Conservation (phyloP, 306 rosid genomes). For the Biancaea sappan region DNA sequence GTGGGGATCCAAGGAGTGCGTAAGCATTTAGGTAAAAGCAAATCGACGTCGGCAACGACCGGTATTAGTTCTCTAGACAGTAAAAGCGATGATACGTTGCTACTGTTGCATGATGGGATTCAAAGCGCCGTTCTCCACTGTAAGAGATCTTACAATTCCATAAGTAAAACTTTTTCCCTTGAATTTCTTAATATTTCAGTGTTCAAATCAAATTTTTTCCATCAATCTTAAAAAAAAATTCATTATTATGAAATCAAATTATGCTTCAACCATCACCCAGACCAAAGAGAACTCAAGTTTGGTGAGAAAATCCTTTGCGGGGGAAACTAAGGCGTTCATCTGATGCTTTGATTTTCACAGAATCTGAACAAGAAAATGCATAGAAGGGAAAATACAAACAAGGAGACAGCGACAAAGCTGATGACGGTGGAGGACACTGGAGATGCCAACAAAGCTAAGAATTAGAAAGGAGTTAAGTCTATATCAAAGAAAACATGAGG, state of each 20-base stretch:
- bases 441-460: no score
- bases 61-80: constrained; percentile 47
- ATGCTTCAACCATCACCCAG: neutral
- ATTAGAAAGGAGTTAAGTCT: no score
- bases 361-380: constrained; percentile 11
- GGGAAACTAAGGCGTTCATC: neutral
- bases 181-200: neutral
- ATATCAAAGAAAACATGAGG: no score
- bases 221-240: neutral
- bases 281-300: constrained; percentile 40
- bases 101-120: constrained; percentile 78
- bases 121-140: constrained; percentile 96
- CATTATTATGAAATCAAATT: neutral
- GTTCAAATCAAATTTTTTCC: neutral
- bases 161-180: constrained; percentile 41
- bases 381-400: no score
- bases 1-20: constrained; percentile 53
- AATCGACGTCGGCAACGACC: constrained; percentile 46
- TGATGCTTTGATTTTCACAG: constrained; percentile 12
- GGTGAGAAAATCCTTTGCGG: constrained; percentile 46
- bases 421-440: no score
- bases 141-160: constrained; percentile 72
- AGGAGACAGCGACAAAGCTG: no score
- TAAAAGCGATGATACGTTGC: constrained; percentile 71
- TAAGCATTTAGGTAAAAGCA: constrained; percentile 74